Percentiles rank a stretch among this genome's conserved stretches.
Conservation (phyloP, 1,284 basidiomycete species). For the Puccinia coronata region DNA sequence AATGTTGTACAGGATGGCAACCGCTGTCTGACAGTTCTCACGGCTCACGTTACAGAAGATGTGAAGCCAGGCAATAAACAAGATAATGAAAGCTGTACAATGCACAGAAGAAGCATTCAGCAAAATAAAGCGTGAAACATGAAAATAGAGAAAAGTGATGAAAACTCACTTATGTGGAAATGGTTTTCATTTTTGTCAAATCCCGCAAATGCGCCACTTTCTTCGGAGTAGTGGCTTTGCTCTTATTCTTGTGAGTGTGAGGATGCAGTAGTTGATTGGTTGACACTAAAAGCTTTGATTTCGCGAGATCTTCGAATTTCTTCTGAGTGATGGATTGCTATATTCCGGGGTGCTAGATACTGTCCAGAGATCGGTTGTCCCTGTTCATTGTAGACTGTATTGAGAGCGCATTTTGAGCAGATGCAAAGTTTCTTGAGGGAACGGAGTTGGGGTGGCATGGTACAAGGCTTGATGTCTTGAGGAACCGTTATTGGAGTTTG, state of each 20-base stretch:
- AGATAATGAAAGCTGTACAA: constrained; percentile 2
- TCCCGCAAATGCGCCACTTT: background rate
- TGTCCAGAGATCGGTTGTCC: constrained; percentile 1
- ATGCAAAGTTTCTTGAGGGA: background rate
- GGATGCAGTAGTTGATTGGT: background rate
- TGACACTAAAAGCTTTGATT: background rate
- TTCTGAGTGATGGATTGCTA: background rate
- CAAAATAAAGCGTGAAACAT: background rate
- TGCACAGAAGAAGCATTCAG: background rate
- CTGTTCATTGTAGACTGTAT: background rate
- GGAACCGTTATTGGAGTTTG: background rate
- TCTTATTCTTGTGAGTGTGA: background rate
- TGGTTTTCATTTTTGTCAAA: background rate
- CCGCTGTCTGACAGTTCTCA: constrained; percentile 9
- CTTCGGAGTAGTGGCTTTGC: background rate
- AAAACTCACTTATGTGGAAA: background rate
- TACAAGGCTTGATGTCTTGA: background rate
- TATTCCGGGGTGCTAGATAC: background rate
- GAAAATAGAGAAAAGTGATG: background rate
- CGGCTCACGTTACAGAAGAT: constrained; percentile 29
- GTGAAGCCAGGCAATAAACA: constrained; percentile 27
- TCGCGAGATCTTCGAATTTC: background rate
- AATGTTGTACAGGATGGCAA: background rate
- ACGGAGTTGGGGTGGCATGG: background rate
- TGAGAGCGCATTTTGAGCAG: background rate